A percentile compares a stretch with the other conserved stretches of the same genome.
These are phyloP conservation scores for Calcarisporium arbuscula DNA, from an alignment of 2,329 filamentous ascomycete species.

Conservation along the genomic window DNA sequence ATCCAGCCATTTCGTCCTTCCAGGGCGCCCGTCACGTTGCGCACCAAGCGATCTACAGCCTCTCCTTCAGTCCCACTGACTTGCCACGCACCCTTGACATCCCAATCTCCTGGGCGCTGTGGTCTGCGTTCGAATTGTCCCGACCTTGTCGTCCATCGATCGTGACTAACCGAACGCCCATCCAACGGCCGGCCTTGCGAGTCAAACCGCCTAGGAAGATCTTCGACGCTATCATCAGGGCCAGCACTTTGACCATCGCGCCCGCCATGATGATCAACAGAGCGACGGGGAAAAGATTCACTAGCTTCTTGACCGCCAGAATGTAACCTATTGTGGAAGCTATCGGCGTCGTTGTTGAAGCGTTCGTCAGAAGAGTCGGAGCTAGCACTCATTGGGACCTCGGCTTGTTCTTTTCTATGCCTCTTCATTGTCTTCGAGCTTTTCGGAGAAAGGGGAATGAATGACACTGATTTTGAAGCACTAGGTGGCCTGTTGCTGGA, in stretches of 20 bases:
- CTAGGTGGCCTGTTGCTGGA: neutral
- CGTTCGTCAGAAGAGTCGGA: slow-evolving; percentile 11
- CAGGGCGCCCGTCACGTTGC: slow-evolving; percentile 22
- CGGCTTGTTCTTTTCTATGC: slow-evolving; percentile 30
- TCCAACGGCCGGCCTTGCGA: slow-evolving; percentile 33
- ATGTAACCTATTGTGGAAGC: slow-evolving; percentile 12
- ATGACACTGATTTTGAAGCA: slow-evolving; percentile 36
- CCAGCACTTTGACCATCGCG: slow-evolving; percentile 12
- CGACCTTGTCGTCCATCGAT: slow-evolving; percentile 27
- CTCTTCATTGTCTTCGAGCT: slow-evolving; percentile 38
- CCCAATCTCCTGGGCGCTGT: slow-evolving; percentile 24
- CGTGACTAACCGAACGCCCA: slow-evolving; percentile 9
- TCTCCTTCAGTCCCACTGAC: slow-evolving; percentile 37
- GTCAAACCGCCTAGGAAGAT: slow-evolving; percentile 43
- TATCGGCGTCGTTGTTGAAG: slow-evolving; percentile 12
- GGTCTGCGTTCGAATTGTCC: slow-evolving; percentile 37
- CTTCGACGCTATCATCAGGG: slow-evolving; percentile 30
- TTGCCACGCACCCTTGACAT: slow-evolving; percentile 37
- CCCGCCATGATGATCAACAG: slow-evolving; percentile 16
- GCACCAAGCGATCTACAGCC: slow-evolving; percentile 29
- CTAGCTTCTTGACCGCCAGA: slow-evolving; percentile 22
- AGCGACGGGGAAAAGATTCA: slow-evolving; percentile 27
- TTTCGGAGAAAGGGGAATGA: slow-evolving; percentile 43
- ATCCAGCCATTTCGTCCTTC: slow-evolving; percentile 21
- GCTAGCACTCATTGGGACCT: slow-evolving; percentile 14